A percentile compares a stretch with the other conserved stretches of the same genome.
Conservation (phyloP, 306 rosid genomes). For the Vigna trinervia region DNA sequence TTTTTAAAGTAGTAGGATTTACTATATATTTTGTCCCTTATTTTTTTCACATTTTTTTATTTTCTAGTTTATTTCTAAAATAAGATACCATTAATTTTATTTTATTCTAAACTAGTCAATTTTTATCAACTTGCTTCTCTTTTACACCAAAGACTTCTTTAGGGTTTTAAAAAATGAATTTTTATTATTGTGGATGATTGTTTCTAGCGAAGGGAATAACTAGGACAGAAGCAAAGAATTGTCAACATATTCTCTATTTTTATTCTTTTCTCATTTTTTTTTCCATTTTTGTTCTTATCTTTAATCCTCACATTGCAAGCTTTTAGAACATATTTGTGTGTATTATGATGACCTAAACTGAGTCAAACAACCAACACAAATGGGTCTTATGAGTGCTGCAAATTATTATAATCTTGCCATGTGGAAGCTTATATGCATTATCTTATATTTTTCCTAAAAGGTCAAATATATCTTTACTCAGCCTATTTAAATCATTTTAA, state of each 20-base stretch:
- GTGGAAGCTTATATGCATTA: slow-evolving; percentile 4
- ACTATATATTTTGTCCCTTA: too few relatives aligned
- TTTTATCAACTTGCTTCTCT: too few relatives aligned
- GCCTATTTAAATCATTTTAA: too few relatives aligned
- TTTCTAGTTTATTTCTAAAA: too few relatives aligned
- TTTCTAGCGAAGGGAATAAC: slow-evolving; percentile 36
- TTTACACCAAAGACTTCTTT: neutral
- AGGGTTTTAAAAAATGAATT: neutral
- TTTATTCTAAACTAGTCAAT: too few relatives aligned
- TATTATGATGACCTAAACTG: neutral
- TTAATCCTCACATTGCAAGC: neutral
- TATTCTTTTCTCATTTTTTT: neutral
- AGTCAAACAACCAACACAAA: slow-evolving; percentile 27
- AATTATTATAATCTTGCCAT: slow-evolving; percentile 9
- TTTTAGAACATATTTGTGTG: neutral
- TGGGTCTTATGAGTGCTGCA: slow-evolving; percentile 39
- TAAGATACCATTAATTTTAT: too few relatives aligned
- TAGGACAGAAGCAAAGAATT: neutral
- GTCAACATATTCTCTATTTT: slow-evolving; percentile 8
- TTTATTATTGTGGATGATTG: neutral
- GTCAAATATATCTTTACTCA: neutral
- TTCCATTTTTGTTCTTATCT: neutral
- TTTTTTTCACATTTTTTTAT: too few relatives aligned
- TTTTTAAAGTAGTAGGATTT: too few relatives aligned
- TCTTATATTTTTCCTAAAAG: slow-evolving; percentile 23